Evolutionary conservation across 371 early-diverging fungal species (phyloP), one percentile per base, ranked within the genome.

Genomic region (Dichotomocladium elegans): DNA sequence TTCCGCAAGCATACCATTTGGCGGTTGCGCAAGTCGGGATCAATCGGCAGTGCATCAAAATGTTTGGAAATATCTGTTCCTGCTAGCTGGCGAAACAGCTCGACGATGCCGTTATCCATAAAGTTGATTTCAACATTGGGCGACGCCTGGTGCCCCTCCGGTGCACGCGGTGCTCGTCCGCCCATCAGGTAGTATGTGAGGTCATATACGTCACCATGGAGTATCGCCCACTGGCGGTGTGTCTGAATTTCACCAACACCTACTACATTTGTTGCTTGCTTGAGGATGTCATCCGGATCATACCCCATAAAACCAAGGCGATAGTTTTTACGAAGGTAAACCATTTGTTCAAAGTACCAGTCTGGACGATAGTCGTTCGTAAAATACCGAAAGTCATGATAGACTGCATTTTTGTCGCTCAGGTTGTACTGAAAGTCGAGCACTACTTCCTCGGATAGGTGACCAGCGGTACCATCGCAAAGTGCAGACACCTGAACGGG

Each of bases 401-500:
- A 75, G 10, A 55, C 47, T 2, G 72, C 64, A 52, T 71, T 71
- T 4, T 55, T 21, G 41, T 71, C 72, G 9, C 68, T 71, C 28
- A 71, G 43, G 30, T 75, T 75, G 15, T 58, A 35, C 28, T 75
- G 64, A 17, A 57, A 71, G 34, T 75, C 72, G 6, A 71, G 53
- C 0, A 64, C 57, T 4, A 76, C 65, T 41, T 70, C 63, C 7
- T 58, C 54, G 2, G 58, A 57, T 0, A 76, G 70, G 4, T 58
- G 47, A 3, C 77, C 77, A 10, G 57, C 60, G 1, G 64, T 63
- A 2, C 77, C 77, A 43, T 70, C 59, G 43, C 77, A 76, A 1
- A 76, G 48, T 8, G 72, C 77, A 31, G 77, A 87, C 6, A 88
- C 80, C 63, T 91, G 91, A 10, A 89, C 74, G 4, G 91, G 91